A percentile compares a stretch with the other conserved stretches of the same genome.
phyloP scores from a whole-genome alignment of 257 asterid genomes.

The Vinca minor region DNA sequence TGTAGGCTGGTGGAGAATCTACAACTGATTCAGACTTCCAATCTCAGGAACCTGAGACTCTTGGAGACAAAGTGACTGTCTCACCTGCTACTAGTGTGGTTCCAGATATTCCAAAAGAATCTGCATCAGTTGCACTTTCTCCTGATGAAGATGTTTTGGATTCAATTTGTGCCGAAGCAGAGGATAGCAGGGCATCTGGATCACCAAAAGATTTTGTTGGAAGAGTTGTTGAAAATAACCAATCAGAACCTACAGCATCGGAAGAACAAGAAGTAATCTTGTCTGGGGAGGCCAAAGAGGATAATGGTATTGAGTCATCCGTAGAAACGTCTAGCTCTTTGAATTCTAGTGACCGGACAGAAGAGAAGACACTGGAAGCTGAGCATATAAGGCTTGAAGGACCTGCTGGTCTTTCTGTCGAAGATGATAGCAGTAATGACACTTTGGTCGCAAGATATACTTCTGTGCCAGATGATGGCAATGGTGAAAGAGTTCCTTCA shows the following conservation, averaged over 20 bases:
- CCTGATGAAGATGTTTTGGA: slow-evolving; percentile 21
- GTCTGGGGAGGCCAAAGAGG: slow-evolving; percentile 19
- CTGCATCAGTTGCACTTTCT: slow-evolving; percentile 16
- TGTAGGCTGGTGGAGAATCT: slow-evolving; percentile 41
- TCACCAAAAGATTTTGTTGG: slow-evolving; percentile 20
- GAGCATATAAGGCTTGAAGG: slow-evolving; percentile 23
- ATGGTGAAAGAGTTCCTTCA: slow-evolving; percentile 17
- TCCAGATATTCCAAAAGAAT: slow-evolving; percentile 27
- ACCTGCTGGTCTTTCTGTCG: slow-evolving; percentile 17
- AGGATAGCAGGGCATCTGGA: slow-evolving; percentile 13
- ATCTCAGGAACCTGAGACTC: slow-evolving; percentile 26
- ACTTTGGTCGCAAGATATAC: slow-evolving; percentile 19
- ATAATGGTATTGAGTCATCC: slow-evolving; percentile 21
- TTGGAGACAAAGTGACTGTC: slow-evolving; percentile 20
- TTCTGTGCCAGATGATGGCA: slow-evolving; percentile 14
- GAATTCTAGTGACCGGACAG: slow-evolving; percentile 19
- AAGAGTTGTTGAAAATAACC: slow-evolving; percentile 18
- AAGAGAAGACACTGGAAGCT: slow-evolving; percentile 11
- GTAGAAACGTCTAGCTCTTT: slow-evolving; percentile 22
- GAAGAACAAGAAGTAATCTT: slow-evolving; percentile 27
- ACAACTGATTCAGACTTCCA: slow-evolving; percentile 29
- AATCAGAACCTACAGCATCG: slow-evolving; percentile 22
- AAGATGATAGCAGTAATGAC: slow-evolving; percentile 23
- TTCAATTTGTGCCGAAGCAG: slow-evolving; percentile 9
- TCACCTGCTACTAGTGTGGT: slow-evolving; percentile 19